These are phyloP conservation scores for Pseudozyma thailandica DNA, from an alignment of 1,284 basidiomycete genomes.

Conservation along the genomic window DNA sequence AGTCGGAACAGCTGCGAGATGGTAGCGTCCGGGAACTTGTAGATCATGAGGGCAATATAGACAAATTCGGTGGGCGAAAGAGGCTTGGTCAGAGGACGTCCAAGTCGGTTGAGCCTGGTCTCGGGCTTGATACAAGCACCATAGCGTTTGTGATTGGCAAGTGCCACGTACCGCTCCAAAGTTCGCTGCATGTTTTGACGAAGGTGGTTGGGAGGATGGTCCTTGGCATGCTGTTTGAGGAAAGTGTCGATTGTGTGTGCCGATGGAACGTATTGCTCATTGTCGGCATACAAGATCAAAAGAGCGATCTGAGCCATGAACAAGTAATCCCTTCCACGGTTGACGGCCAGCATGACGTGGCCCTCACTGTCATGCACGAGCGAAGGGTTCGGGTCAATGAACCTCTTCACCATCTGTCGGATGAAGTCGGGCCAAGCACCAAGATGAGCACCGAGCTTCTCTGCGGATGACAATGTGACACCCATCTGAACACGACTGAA, in stretches of 20 bases:
- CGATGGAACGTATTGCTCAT: conserved; percentile 19
- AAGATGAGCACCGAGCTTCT: conserved; percentile 52
- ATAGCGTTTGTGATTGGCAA: conserved; percentile 41
- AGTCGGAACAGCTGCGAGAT: conserved; percentile 31
- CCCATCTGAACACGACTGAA: conserved; percentile 60
- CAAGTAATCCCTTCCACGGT: conserved; percentile 44
- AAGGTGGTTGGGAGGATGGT: conserved; percentile 4
- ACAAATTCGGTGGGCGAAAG: conserved; percentile 52
- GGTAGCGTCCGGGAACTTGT: conserved; percentile 29
- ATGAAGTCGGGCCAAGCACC: conserved; percentile 48
- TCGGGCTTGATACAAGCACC: conserved; percentile 44
- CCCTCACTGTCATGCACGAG: conserved; percentile 33
- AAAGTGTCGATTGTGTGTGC: conserved; percentile 31
- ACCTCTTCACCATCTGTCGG: conserved; percentile 51
- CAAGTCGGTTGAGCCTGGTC: conserved; percentile 13
- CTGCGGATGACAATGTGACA: conserved; percentile 49
- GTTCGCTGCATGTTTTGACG: conserved; percentile 25
- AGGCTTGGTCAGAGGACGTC: conserved; percentile 22
- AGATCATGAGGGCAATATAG: conserved; percentile 44
- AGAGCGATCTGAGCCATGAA: conserved; percentile 49
- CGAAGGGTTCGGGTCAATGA: conserved; percentile 38
- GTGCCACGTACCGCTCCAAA: conserved; percentile 34
- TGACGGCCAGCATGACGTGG: conserved; percentile 27
- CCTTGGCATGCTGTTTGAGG: conserved; percentile 28
- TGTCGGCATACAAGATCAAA: conserved; percentile 24